A percentile compares a stretch with the other conserved stretches of the same genome.
These are phyloP conservation scores for Pyrenula massariospora DNA, from an alignment of 495 filamentous ascomycete species.

Conservation along the genomic window DNA sequence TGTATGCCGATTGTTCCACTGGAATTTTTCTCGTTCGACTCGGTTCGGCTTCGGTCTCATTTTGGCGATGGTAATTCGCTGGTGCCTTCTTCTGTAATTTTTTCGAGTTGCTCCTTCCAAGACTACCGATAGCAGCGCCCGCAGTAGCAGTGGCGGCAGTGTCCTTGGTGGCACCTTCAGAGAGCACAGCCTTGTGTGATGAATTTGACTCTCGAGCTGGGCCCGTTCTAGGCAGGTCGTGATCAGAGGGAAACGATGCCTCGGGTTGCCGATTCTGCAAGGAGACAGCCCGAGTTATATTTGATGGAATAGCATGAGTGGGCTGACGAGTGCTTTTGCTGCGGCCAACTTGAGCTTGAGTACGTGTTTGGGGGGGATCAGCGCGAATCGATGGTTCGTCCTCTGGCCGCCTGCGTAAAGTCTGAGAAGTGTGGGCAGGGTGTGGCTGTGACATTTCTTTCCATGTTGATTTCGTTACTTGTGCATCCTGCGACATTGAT, in stretches of 20 bases:
- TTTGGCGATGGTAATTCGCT: not conserved
- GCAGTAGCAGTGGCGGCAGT: not conserved
- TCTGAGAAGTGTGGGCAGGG: not conserved
- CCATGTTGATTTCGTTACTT: not conserved
- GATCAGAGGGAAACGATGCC: not conserved
- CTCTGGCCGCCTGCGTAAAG: not conserved
- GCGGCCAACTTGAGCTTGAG: not conserved
- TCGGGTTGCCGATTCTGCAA: not conserved
- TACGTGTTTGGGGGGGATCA: not conserved
- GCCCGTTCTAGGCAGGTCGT: not conserved
- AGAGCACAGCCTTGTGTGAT: not conserved
- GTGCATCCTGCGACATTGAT: not conserved
- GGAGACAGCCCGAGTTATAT: not conserved
- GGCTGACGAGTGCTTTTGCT: not conserved
- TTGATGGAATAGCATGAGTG: not conserved
- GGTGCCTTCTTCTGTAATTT: slow-evolving; percentile 1
- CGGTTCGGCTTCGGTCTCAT: not conserved
- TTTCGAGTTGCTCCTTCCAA: not conserved
- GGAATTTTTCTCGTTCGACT: not conserved
- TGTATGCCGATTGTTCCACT: not conserved
- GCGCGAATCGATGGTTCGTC: not conserved
- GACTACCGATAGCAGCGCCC: not conserved
- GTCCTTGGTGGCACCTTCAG: not conserved
- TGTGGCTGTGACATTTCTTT: not conserved
- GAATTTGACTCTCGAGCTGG: not conserved